Percentiles rank a stretch among this genome's conserved stretches.
These are phyloP conservation scores for Metschnikowia matae DNA, from an alignment of 805 yeast species.

Conservation along the genomic window DNA sequence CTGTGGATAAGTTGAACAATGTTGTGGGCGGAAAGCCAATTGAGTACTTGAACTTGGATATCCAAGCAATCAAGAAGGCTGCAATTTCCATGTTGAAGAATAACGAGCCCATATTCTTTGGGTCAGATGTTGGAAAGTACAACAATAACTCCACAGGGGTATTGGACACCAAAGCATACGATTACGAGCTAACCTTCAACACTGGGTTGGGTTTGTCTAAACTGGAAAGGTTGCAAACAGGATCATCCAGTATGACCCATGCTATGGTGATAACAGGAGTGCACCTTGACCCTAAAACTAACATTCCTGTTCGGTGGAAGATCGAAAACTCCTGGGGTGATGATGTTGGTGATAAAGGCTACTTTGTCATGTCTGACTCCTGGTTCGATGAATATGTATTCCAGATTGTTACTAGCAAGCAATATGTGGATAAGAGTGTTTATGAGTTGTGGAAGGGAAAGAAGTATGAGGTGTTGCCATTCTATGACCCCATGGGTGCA, in stretches of 20 bases:
- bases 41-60: slow-evolving; percentile 64
- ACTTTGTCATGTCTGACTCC: slow-evolving; percentile 39
- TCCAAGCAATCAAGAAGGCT: slow-evolving; percentile 52
- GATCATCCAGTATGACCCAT: slow-evolving; percentile 79
- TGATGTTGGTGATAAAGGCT: slow-evolving; percentile 38
- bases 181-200: slow-evolving; percentile 55
- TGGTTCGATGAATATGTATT: slow-evolving; percentile 44
- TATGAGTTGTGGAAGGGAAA: slow-evolving; percentile 34
- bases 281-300: slow-evolving; percentile 54
- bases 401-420: slow-evolving; percentile 38
- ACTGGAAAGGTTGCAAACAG: slow-evolving; percentile 65
- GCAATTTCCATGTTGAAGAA: slow-evolving; percentile 66
- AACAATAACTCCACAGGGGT: slow-evolving; percentile 61
- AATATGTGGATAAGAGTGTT: slow-evolving; percentile 33
- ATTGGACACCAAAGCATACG: slow-evolving; percentile 69
- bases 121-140: slow-evolving; percentile 83
- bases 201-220: slow-evolving; percentile 51
- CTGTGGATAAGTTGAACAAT: slow-evolving; percentile 73
- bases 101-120: slow-evolving; percentile 82
- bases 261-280: slow-evolving; percentile 87
- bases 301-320: slow-evolving; percentile 41
- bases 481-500: slow-evolving; percentile 42
- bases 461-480: slow-evolving; percentile 33
- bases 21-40: slow-evolving; percentile 68
- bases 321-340: slow-evolving; percentile 45